A percentile compares a stretch with the other conserved stretches of the same genome.
These are phyloP conservation scores for Pittosporum tobira DNA, from an alignment of 129 eudicot species.

Conservation along the genomic window DNA sequence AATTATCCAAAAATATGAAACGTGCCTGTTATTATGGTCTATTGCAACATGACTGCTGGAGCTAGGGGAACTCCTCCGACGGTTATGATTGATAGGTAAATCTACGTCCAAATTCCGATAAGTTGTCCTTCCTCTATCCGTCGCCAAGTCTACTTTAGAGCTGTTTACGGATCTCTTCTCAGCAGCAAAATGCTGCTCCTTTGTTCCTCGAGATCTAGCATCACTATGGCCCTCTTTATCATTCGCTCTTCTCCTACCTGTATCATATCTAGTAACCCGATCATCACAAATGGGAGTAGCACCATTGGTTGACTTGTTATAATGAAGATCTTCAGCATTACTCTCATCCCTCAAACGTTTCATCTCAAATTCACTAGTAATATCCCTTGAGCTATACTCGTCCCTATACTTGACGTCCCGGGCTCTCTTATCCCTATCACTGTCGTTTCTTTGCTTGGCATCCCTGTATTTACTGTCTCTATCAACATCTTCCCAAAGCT, in stretches of 20 bases:
- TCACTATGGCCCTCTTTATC: constrained; percentile 56
- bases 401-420: constrained; percentile 43
- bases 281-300: constrained; percentile 62
- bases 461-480: constrained; percentile 38
- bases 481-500: constrained; percentile 39
- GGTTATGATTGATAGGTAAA: constrained; percentile 29
- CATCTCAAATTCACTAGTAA: constrained; percentile 38
- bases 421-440: constrained; percentile 36
- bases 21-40: constrained; percentile 62
- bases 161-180: constrained; percentile 41
- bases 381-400: constrained; percentile 33
- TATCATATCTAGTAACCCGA: constrained; percentile 49
- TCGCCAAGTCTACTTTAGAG: constrained; percentile 30
- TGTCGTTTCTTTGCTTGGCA: constrained; percentile 27
- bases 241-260: constrained; percentile 43
- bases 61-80: constrained; percentile 66
- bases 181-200: constrained; percentile 43
- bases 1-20: background rate
- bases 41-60: constrained; percentile 46
- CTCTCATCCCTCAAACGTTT: constrained; percentile 63
- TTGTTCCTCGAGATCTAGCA: constrained; percentile 36
- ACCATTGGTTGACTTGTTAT: constrained; percentile 39
- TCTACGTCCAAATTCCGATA: constrained; percentile 52
- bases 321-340: constrained; percentile 35
- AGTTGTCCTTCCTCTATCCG: constrained; percentile 50